A percentile compares a stretch with the other conserved stretches of the same genome.
Evolutionary conservation across 768 basidiomycete species (phyloP).

Genomic region (Russula olivacea): DNA sequence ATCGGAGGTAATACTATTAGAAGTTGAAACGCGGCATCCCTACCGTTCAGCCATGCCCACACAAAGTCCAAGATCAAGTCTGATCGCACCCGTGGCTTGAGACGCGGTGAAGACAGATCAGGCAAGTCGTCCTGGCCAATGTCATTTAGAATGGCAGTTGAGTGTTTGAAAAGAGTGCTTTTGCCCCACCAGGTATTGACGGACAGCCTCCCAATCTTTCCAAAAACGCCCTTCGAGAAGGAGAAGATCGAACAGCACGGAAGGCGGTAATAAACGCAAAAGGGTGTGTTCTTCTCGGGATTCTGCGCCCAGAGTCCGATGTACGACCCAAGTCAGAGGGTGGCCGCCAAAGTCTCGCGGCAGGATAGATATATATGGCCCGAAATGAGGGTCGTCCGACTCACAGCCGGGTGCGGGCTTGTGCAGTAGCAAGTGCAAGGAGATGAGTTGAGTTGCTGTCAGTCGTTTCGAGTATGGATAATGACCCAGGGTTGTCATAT

Average conservation of each 20-base stretch:
- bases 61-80: constrained; percentile 44
- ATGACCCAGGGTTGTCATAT: constrained; percentile 57
- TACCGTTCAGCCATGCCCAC: constrained; percentile 94
- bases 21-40: constrained; percentile 26
- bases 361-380: constrained; percentile 74
- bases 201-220: constrained; percentile 53
- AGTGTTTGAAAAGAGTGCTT: neutral
- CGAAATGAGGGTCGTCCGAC: constrained; percentile 52
- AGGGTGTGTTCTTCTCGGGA: constrained; percentile 30
- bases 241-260: constrained; percentile 38
- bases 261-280: constrained; percentile 45
- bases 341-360: constrained; percentile 70
- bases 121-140: constrained; percentile 10
- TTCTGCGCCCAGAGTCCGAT: constrained; percentile 21
- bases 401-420: constrained; percentile 39
- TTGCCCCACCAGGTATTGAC: constrained; percentile 47
- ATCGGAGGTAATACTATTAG: neutral
- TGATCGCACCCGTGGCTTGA: constrained; percentile 1
- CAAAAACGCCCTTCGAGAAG: constrained; percentile 45
- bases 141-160: neutral
- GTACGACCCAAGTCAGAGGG: constrained; percentile 72
- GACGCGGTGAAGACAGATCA: constrained; percentile 4
- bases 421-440: constrained; percentile 73
- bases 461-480: constrained; percentile 47
- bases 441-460: constrained; percentile 68